Evolutionary conservation across 176 grass and related monocot genomes (phyloP), one percentile per base, ranked within the genome.

Genomic region (Chloris gayana): DNA sequence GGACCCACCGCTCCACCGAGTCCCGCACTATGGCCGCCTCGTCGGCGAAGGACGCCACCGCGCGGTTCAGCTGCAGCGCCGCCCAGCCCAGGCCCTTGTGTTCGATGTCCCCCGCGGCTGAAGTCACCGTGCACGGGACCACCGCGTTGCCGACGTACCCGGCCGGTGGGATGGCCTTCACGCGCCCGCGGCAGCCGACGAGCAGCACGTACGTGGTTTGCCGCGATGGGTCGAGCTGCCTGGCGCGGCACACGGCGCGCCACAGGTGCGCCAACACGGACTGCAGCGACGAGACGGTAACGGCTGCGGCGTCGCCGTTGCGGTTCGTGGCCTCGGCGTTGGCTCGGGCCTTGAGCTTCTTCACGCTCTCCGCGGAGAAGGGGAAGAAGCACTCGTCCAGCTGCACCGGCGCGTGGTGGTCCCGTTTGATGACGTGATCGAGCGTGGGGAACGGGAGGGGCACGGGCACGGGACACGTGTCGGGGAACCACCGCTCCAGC

Each of bases 141-240:
- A 89, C 21, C 0, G 87, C 44, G 78, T 85, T 89, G 14, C 87
- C 87, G 21, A 89, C 33, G 72, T 89, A 85, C 7, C 73, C 44
- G 7, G 17, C 21, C 15, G 18, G 21, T 0, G 82, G 67, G 1
- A 89, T 24, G 3, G 38, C 71, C 0, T 64, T 62, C 39, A 89
- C 19, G 57, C 82, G 54, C 3, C 76, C 11, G 7, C 82, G 49
- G 50, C 80, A 76, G 1, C 84, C 77, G 21, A 89, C 44, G 57
- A 42, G 19, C 39, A 85, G 26, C 31, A 21, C 1, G 80, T 56
- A 89, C 0, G 14, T 13, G 1, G 83, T 85, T 51, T 67, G 65
- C 42, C 78, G 63, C 17, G 70, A 12, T 1, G 87, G 78, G 26
- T 29, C 22, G 12, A 82, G 49, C 0, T 22, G 22, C 41, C 83